These are phyloP conservation scores for Trichophyton schoenleinii DNA, from an alignment of 2,329 filamentous ascomycete species.

Conservation along the genomic window DNA sequence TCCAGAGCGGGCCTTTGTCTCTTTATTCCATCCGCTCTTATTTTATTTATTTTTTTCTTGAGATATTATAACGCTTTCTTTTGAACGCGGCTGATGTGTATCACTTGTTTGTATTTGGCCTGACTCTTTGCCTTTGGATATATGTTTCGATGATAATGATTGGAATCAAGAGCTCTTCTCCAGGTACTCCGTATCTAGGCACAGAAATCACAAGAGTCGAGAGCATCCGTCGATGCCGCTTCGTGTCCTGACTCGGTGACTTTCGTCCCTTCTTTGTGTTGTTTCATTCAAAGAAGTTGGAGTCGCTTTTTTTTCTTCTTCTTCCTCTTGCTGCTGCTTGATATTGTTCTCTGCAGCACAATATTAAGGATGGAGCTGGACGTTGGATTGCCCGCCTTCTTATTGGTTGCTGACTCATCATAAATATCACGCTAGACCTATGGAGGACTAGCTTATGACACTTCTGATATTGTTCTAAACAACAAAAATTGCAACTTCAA, in stretches of 20 bases:
- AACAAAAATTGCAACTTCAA: not conserved
- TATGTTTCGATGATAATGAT: not conserved
- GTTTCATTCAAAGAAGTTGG: not conserved
- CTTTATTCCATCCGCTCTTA: not conserved
- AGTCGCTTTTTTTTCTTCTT: not conserved
- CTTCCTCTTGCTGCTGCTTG: not conserved
- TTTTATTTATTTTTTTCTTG: not conserved
- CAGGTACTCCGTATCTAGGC: not conserved
- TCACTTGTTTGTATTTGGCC: not conserved
- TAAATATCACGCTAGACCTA: not conserved
- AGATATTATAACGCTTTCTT: not conserved
- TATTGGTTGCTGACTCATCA: constrained; percentile 4
- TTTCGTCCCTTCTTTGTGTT: not conserved
- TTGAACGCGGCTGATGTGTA: not conserved
- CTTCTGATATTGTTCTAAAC: constrained; percentile 2
- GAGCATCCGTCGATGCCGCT: not conserved
- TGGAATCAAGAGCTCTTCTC: not conserved
- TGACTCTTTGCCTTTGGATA: not conserved
- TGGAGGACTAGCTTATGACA: constrained; percentile 1
- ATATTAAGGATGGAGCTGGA: constrained; percentile 13
- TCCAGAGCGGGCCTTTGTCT: not conserved
- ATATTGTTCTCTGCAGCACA: constrained; percentile 16
- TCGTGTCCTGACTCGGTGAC: not conserved
- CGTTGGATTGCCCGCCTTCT: not conserved
- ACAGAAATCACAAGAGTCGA: not conserved